Base-by-base conservation (phyloP, 2,329 filamentous ascomycete genomes). In the Karstenula rhodostoma region DNA sequence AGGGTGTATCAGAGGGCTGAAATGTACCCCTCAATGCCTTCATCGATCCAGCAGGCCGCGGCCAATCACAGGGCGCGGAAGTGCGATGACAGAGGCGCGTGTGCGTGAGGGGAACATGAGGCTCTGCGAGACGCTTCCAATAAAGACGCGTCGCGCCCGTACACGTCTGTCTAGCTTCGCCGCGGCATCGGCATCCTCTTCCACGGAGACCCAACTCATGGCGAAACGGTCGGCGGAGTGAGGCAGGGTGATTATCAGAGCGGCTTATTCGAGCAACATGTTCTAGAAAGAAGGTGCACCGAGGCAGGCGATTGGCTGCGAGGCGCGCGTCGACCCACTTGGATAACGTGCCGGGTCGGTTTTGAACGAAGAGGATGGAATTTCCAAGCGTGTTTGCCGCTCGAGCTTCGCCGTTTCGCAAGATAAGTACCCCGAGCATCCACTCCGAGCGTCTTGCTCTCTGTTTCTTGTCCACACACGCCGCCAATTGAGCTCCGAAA, bases 31-130 rank as follows among this genome's bases (percentile, higher is more conserved):
- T 67, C 67, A 43, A 53, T 57, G 49, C 29, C 29, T 13, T 44
- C 44, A 40, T 64, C 64, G 66, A 67, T 65, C 61, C 37, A 63
- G 54, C n/a, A 25, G 15, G n/a, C 35, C 33, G 42, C 59, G 42
- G 58, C 69, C 58, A 71, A 71, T 71, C 59, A 64, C 57, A 65
- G 58, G 44, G 22, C 42, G 37, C 58, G 65, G 61, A 65, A 60
- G 57, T 62, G 58, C 43, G 59, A 50, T 64, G 61, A 66, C 62
- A 57, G 22, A 35, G 33, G 33, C 9, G 32, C 29, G 12, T 40
- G 42, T 22, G 42, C 13, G 32, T 22, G 55, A 57, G 55, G 56
- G 57, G 58, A 58, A 61, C 6, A 22, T 56, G 62, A 59, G 57
- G 53, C 57, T 53, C 59, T 57, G 53, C 53, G 27, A 42, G 22